Evolutionary conservation across 1,139 yeast species (phyloP), one percentile per base, ranked within the genome.

Genomic region (Magnusiomyces fungicola): DNA sequence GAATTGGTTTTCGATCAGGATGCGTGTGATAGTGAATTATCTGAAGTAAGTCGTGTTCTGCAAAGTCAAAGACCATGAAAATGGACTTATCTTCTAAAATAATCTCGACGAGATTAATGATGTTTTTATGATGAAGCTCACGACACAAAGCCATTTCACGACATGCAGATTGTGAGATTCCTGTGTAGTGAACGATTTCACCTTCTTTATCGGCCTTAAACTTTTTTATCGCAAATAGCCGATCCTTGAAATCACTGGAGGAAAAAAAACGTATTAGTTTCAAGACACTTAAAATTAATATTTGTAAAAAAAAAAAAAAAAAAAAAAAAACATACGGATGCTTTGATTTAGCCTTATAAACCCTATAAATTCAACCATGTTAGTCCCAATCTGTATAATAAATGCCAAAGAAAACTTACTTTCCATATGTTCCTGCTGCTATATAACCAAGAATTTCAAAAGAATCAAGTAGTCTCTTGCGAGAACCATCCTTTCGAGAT

Each of bases 381-480:
- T 21, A 23, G 10, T 19, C 44, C 32, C 24, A 50, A 30, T 43
- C 27, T 5, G 30, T 7, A 12, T 33, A 6, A 14, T 33, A 16
- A 6, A 33, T 6, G 37, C 6, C 16, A 14, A 18, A 7, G 24
- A 24, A 40, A 50, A 40, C 47, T 51, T 51, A 59, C 54, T 49
- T 60, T 24, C 99, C 99, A 66, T 92, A 92, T 0, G 99, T 92
- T 37, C 99, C 99, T 0, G 98, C 96, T 0, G 98, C 98, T 54
- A 92, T 94, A 66, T 92, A 92, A 0, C 99, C 99, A 30, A 88
- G 70, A 54, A 94, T 84, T 55, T 84, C 90, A 66, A 90, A 92
- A 57, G 83, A 83, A 44, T 84, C 81, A 27, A 88, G 69, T 2
- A 92, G 96, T 4, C 87, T 80, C 41, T 78, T 75, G 50, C 95